A percentile compares a stretch with the other conserved stretches of the same genome.
These are phyloP conservation scores for Cladobotryum protrusum DNA, from an alignment of 2,329 filamentous ascomycete genomes.

Conservation along the genomic window DNA sequence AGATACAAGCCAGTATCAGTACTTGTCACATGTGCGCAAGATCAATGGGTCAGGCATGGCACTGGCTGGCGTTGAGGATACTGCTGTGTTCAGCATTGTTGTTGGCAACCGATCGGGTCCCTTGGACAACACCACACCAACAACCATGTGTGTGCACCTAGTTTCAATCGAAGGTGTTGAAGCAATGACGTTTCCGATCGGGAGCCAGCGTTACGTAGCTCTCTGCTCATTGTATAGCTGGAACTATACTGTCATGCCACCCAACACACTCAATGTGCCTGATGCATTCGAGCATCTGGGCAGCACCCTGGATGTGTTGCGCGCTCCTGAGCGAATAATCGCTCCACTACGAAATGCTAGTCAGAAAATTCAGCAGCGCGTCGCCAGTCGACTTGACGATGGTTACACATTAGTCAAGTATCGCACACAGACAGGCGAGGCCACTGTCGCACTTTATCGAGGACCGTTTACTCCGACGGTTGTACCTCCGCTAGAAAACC, in stretches of 20 bases:
- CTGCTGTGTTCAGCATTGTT: conserved; percentile 29
- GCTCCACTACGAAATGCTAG: background rate
- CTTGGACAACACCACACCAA: conserved; percentile 19
- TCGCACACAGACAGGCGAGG: conserved; percentile 34
- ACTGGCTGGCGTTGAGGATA: conserved; percentile 27
- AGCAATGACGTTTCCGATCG: conserved; percentile 17
- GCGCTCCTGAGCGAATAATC: conserved; percentile 6
- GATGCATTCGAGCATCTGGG: conserved; percentile 26
- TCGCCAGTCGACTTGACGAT: conserved; percentile 21
- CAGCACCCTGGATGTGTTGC: conserved; percentile 8
- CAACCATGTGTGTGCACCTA: conserved; percentile 29
- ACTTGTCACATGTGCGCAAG: conserved; percentile 34
- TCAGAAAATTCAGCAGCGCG: background rate
- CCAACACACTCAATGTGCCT: conserved; percentile 26
- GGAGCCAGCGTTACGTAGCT: conserved; percentile 19
- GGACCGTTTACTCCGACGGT: conserved; percentile 31
- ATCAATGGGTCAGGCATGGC: conserved; percentile 35
- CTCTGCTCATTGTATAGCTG: conserved; percentile 35
- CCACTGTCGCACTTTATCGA: conserved; percentile 29
- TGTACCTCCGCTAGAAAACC: conserved; percentile 9
- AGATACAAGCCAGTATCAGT: conserved; percentile 22
- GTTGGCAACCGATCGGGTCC: conserved; percentile 29
- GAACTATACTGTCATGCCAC: conserved; percentile 32
- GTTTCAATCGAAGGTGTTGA: conserved; percentile 32
- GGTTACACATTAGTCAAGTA: conserved; percentile 35